Conservation (phyloP, 1,284 basidiomycete species). For the Ganoderma sinense region DNA sequence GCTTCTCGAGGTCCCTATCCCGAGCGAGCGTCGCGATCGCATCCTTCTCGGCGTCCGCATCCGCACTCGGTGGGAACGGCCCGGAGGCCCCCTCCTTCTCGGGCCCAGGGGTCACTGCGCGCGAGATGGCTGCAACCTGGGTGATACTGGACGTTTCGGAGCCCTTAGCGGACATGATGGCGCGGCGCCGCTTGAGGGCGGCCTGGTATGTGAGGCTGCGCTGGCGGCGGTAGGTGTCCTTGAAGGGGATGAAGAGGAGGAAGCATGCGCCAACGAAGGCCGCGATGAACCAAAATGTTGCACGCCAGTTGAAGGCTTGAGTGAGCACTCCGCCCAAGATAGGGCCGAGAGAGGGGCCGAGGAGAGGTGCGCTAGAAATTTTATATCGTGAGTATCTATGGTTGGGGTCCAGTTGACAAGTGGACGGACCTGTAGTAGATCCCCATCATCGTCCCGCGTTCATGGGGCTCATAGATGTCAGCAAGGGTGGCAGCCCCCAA, state of each 20-base stretch:
- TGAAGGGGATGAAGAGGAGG: slow-evolving; percentile 72
- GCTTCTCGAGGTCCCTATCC: slow-evolving; percentile 28
- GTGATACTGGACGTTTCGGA: slow-evolving; percentile 29
- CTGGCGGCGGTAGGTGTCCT: slow-evolving; percentile 85
- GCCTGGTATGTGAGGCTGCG: slow-evolving; percentile 81
- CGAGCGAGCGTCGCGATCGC: slow-evolving; percentile 18
- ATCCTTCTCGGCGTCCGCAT: slow-evolving; percentile 9
- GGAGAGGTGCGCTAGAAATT: slow-evolving; percentile 38
- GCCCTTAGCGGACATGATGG: slow-evolving; percentile 32
- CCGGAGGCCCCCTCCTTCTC: neutral
- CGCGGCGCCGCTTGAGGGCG: slow-evolving; percentile 48
- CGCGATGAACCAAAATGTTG: slow-evolving; percentile 83
- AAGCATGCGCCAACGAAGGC: slow-evolving; percentile 67
- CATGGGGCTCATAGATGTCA: slow-evolving; percentile 82
- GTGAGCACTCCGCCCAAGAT: slow-evolving; percentile 77
- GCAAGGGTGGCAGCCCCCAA: slow-evolving; percentile 86
- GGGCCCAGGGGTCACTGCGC: slow-evolving; percentile 12
- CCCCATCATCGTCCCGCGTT: slow-evolving; percentile 84
- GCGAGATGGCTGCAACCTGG: slow-evolving; percentile 29
- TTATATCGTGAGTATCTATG: slow-evolving; percentile 44
- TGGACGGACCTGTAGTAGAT: slow-evolving; percentile 61
- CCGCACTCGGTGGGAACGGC: neutral
- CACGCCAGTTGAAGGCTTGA: slow-evolving; percentile 76
- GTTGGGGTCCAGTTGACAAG: too few species aligned
- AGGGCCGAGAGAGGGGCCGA: slow-evolving; percentile 73